Conservation (phyloP, 768 basidiomycete genomes). For the Candolleomyces efflorescens region DNA sequence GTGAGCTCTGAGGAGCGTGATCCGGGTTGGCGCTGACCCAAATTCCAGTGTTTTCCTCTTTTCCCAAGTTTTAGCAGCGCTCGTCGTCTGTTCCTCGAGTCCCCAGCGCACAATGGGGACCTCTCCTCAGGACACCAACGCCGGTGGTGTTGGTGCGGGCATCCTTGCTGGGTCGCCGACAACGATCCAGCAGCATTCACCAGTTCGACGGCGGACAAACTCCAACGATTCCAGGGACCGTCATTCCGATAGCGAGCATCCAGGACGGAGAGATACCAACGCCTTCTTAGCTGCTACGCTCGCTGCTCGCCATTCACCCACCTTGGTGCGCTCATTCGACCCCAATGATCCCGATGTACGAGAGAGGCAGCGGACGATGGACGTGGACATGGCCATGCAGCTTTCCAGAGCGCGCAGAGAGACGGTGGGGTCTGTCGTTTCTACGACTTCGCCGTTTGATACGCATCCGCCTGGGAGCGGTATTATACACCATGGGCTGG, state of each 20-base stretch:
- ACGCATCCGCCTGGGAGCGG: slow-evolving; percentile 5
- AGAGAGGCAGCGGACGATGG: slow-evolving; percentile 90
- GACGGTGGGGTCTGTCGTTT: slow-evolving; percentile 32
- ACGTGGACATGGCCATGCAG: slow-evolving; percentile 88
- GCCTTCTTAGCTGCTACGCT: slow-evolving; percentile 34
- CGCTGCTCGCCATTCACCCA: slow-evolving; percentile 57
- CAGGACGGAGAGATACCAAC: slow-evolving; percentile 19
- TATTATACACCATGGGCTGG: slow-evolving; percentile 1
- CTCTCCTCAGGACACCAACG: slow-evolving; percentile 25
- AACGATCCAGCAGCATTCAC: slow-evolving; percentile 36
- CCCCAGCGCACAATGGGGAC: slow-evolving; percentile 30
- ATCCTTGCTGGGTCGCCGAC: slow-evolving; percentile 38
- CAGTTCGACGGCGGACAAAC: slow-evolving; percentile 33
- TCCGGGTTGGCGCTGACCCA: neutral
- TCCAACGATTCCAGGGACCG: slow-evolving; percentile 17
- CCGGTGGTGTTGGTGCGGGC: neutral
- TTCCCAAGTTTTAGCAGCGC: neutral
- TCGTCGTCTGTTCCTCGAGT: neutral
- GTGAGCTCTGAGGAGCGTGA: neutral
- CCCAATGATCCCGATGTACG: slow-evolving; percentile 68
- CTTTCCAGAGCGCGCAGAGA: slow-evolving; percentile 69
- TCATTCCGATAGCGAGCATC: too few relatives aligned
- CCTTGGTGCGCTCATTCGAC: slow-evolving; percentile 57
- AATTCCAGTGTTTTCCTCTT: neutral
- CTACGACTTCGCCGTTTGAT: slow-evolving; percentile 21